Percentiles rank a stretch among this genome's conserved stretches.
These are phyloP conservation scores for Apiotrichum sp. DNA, from an alignment of 1,284 basidiomycete species.

Conservation along the genomic window DNA sequence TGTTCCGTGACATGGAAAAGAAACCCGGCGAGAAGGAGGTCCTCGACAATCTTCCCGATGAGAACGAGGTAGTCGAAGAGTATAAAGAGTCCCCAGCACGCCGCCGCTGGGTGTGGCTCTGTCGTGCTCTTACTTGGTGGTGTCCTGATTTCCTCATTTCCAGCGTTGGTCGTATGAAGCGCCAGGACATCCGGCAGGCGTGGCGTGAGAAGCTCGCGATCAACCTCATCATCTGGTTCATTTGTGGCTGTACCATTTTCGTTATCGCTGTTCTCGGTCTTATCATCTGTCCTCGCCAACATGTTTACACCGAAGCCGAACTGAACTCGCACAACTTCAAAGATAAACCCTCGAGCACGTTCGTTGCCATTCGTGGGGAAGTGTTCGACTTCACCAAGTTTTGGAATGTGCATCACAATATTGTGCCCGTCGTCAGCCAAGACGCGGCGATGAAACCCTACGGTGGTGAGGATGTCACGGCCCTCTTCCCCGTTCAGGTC, in stretches of 20 bases:
- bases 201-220: slow-evolving; percentile 97
- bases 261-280: slow-evolving; percentile 84
- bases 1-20: slow-evolving; percentile 79
- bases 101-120: slow-evolving; percentile 79
- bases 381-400: slow-evolving; percentile 52
- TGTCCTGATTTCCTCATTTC: slow-evolving; percentile 67
- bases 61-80: slow-evolving; percentile 80
- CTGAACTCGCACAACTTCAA: slow-evolving; percentile 63
- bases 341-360: slow-evolving; percentile 65
- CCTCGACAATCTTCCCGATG: slow-evolving; percentile 68
- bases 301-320: slow-evolving; percentile 77
- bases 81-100: slow-evolving; percentile 72
- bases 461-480: slow-evolving; percentile 68
- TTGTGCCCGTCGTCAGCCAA: slow-evolving; percentile 67
- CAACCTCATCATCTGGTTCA: slow-evolving; percentile 94
- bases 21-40: slow-evolving; percentile 67
- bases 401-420: slow-evolving; percentile 55
- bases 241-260: slow-evolving; percentile 80
- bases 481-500: slow-evolving; percentile 94
- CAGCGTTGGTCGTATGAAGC: slow-evolving; percentile 82
- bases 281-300: slow-evolving; percentile 89
- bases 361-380: slow-evolving; percentile 81
- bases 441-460: slow-evolving; percentile 70
- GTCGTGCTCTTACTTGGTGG: slow-evolving; percentile 90
- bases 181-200: slow-evolving; percentile 86